Base-by-base conservation (phyloP, 495 filamentous ascomycete species). In the Aspergillus sclerotiicarbonarius region DNA sequence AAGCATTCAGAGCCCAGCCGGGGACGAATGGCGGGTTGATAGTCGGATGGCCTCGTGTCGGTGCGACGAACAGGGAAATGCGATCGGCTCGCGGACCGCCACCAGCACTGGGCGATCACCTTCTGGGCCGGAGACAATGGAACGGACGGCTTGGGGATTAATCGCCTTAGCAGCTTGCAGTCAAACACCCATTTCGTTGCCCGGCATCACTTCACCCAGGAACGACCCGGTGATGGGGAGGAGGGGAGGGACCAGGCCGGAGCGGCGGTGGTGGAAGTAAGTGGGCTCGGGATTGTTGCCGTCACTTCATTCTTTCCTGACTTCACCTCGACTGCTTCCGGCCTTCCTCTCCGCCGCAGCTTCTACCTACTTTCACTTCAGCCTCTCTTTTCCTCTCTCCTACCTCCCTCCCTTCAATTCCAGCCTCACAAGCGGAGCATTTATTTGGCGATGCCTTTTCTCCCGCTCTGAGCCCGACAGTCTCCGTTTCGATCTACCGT, bases 401-500 rank as follows among this genome's bases (percentile, higher is more conserved):
- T 49, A 49, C 33, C 30, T 56, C 56, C 35, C 37, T 59, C 54
- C 37, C n/a, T 45, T 47, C 39, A 51, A 52, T 57, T 51, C 18
- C 12, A 6, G 12, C 44, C 25, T 20, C 20, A 29, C 30, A n/a
- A 3, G 15, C 15, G 19, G 13, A 2, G 15, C 6, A 18, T 41
- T 15, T 44, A 19, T 32, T 47, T 53, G 54, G 64, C 56, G 61
- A 67, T 67, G 65, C 35, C 37, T 65, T 35, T 62, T 53, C 41
- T 18, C 20, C 35, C 39, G 16, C 50, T 55, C 43, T 51, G 20
- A 47, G 48, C n/a, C n/a, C 46, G 18, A 16, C 31, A 46, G 44
- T n/a, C 46, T 29, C 35, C 54, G 18, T 18, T 49, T 59, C 59
- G 57, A 58, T n/a, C 31, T 51, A 29, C 50, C 47, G 29, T 30